phyloP scores from a whole-genome alignment of 495 filamentous ascomycete genomes.

The Aspergillus affinis region DNA sequence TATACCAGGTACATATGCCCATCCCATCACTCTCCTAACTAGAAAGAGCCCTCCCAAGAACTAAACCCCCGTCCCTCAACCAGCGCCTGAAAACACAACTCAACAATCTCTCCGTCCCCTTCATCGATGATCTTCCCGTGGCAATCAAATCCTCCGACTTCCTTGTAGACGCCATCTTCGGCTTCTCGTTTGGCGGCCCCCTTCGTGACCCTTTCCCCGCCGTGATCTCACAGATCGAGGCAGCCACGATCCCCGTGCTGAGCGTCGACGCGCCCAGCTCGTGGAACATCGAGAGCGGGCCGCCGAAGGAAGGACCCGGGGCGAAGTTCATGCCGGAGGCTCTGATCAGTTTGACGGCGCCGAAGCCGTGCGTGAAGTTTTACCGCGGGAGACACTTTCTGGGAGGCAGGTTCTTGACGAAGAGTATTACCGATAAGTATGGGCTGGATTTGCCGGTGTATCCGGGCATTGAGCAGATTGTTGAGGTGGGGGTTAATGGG shows the following conservation, averaged over 20 bases:
- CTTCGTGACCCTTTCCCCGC: conserved; percentile 85
- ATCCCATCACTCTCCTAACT: not conserved
- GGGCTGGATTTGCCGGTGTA: conserved; percentile 80
- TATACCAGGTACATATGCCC: conserved; percentile 64
- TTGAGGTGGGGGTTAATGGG: conserved; percentile 64
- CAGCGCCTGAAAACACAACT: conserved; percentile 83
- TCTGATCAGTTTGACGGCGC: conserved; percentile 87
- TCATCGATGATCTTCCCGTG: conserved; percentile 73
- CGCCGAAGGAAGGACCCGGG: conserved; percentile 74
- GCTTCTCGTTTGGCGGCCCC: conserved; percentile 91
- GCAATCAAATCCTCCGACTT: conserved; percentile 70
- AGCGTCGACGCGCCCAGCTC: conserved; percentile 90
- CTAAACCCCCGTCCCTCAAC: conserved; percentile 2
- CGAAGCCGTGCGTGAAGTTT: conserved; percentile 85
- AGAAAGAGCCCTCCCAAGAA: not conserved
- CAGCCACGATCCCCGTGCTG: conserved; percentile 72
- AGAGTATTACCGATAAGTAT: conserved; percentile 82
- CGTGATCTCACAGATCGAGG: conserved; percentile 74
- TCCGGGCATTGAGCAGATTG: conserved; percentile 83
- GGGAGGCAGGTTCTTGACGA: conserved; percentile 83
- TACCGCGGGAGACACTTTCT: conserved; percentile 87
- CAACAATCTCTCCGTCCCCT: conserved; percentile 75
- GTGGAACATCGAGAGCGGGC: conserved; percentile 89
- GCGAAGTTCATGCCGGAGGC: conserved; percentile 74
- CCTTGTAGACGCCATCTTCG: conserved; percentile 92